Evolutionary conservation across 2,329 filamentous ascomycete genomes (phyloP), one percentile per base, ranked within the genome.

Genomic region (Lizonia empirigonia): DNA sequence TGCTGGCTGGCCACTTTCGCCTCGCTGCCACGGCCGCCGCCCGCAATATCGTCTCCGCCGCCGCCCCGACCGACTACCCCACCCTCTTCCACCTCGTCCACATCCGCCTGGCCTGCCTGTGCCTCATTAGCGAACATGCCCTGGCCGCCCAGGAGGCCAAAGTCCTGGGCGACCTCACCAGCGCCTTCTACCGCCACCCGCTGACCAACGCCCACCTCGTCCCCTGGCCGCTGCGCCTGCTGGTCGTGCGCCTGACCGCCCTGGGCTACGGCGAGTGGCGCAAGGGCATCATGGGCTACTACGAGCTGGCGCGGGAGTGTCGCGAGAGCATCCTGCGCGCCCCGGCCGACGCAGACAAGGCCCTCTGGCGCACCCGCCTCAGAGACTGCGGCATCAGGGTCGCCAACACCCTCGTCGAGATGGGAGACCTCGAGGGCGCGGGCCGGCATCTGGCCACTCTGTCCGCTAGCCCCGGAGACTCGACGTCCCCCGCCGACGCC

Each of bases 281-380:
- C 4, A 82, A 92, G 55, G 89, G 90, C 3, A 87, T 99, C 50
- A 93, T 94, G 80, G 89, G 89, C 35, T 90, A 96, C 69, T 96
- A 96, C 69, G 91, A 96, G 56, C 81, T 97, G 2, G 91, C 87
- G 0, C 76, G 89, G 7, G 91, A 96, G 71, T 90, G 90, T 2
- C 80, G 91, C 15, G 76, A 78, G 2, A 80, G 82, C 49, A 77
- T 90, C 5, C 74, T 46, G 38, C 68, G 49, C 22, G 65, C 72
- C 61, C 24, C 78, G 30, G 80, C 82, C 8, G 78, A 81, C 41
- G 26, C 46, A 0, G 79, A 84, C 1, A 83, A 84, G 18, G 76
- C 80, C 13, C 62, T 88, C 5, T 97, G 93, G 93, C 85, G 83
- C 58, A 74, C 75, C 1, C 77, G 93, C 20, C 78, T 97, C 1